These are phyloP conservation scores for Chlamydomonas incerta DNA, from an alignment of 139 green algal species.

Conservation along the genomic window DNA sequence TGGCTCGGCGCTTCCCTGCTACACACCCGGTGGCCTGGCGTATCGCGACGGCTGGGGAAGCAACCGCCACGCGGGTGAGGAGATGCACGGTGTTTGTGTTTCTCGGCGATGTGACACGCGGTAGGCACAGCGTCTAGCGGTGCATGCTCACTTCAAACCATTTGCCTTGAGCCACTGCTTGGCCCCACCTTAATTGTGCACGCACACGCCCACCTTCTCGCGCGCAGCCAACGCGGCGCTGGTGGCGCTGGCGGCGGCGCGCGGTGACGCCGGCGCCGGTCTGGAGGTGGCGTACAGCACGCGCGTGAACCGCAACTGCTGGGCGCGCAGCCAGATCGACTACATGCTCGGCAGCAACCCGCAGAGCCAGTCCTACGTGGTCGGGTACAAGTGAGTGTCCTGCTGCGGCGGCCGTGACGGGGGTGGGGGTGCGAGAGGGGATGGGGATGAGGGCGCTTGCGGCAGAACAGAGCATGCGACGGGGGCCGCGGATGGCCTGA, in stretches of 20 bases:
- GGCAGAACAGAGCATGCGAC: too few species aligned
- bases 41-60: slow-evolving; percentile 54
- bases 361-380: slow-evolving; percentile 7
- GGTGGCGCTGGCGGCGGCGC: neutral
- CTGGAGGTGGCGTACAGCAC: neutral
- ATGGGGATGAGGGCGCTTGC: too few species aligned
- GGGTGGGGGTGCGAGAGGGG: too few species aligned
- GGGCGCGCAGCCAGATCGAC: slow-evolving; percentile 6
- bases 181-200: too few species aligned
- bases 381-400: slow-evolving; percentile 11
- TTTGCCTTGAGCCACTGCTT: too few species aligned
- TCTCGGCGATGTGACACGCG: too few species aligned
- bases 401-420: too few species aligned
- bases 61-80: slow-evolving; percentile 27
- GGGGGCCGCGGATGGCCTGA: too few species aligned
- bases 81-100: too few species aligned
- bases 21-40: slow-evolving; percentile 54
- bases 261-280: neutral
- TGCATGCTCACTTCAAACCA: too few species aligned
- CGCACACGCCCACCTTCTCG: too few species aligned
- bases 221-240: slow-evolving; percentile 32
- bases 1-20: neutral
- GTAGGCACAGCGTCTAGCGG: too few species aligned
- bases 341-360: slow-evolving; percentile 32
- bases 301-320: neutral